A percentile compares a stretch with the other conserved stretches of the same genome.
Evolutionary conservation across 2,329 filamentous ascomycete genomes (phyloP).

Genomic region (Colletotrichum sansevieriae): DNA sequence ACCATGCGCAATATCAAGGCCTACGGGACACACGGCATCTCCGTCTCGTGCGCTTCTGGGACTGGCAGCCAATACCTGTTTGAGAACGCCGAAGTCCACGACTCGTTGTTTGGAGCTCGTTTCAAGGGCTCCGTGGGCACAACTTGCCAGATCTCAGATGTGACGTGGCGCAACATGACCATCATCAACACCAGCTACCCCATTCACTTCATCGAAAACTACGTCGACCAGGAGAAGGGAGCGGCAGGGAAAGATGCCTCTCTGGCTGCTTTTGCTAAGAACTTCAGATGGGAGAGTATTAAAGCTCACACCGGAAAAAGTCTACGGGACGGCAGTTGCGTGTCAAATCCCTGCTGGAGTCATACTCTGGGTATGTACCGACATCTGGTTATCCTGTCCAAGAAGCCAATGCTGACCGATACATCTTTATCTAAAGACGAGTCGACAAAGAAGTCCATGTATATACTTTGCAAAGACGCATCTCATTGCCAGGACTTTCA

Average conservation of each 20-base stretch:
- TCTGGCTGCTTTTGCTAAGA: constrained; percentile 26
- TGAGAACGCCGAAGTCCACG: constrained; percentile 23
- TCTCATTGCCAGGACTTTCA: constrained; percentile 28
- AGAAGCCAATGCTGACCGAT: neutral
- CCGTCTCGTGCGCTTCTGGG: constrained; percentile 17
- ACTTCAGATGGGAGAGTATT: constrained; percentile 28
- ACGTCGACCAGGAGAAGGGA: constrained; percentile 33
- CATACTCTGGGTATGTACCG: neutral
- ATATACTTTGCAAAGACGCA: constrained; percentile 32
- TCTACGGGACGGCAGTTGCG: constrained; percentile 28
- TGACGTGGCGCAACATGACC: constrained; percentile 31
- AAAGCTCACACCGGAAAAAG: constrained; percentile 9
- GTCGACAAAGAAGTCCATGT: constrained; percentile 23
- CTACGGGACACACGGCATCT: constrained; percentile 25
- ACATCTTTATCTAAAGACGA: neutral
- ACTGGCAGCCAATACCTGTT: constrained; percentile 21
- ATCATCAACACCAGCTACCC: constrained; percentile 30
- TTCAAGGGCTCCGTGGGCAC: constrained; percentile 33
- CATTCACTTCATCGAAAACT: constrained; percentile 33
- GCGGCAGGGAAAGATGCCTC: constrained; percentile 19
- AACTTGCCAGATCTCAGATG: constrained; percentile 25
- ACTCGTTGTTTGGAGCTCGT: constrained; percentile 22
- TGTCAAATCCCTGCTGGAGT: constrained; percentile 27
- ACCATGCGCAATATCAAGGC: constrained; percentile 32
- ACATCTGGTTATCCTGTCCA: neutral